These are phyloP conservation scores for Rhodotorula paludigena DNA, from an alignment of 768 basidiomycete species.

Conservation along the genomic window DNA sequence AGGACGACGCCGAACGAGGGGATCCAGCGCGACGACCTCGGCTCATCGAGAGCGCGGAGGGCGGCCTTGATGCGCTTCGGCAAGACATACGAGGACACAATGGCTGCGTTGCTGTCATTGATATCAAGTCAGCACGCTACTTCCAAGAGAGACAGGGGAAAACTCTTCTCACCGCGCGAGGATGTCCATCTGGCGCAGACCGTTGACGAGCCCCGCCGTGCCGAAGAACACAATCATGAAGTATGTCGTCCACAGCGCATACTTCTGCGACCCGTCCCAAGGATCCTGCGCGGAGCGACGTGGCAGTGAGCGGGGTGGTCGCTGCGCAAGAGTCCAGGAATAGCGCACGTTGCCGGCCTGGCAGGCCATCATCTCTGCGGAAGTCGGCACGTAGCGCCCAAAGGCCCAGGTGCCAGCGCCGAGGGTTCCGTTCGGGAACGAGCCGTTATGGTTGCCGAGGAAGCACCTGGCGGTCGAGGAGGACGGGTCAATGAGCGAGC, in stretches of 20 bases:
- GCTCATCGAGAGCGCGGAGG: background rate
- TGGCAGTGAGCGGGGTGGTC: no score
- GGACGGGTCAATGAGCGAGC: background rate
- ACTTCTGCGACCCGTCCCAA: background rate
- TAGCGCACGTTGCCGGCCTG: background rate
- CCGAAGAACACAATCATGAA: background rate
- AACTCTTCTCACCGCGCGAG: constrained; percentile 10
- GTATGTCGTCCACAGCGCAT: constrained; percentile 7
- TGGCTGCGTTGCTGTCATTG: background rate
- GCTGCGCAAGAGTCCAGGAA: background rate
- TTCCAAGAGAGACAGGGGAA: background rate
- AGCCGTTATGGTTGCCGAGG: constrained; percentile 2
- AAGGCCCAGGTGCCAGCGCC: background rate
- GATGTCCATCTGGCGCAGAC: background rate
- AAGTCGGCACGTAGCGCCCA: background rate
- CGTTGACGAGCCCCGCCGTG: background rate
- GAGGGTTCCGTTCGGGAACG: background rate
- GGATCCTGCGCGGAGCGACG: background rate
- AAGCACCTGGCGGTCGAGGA: background rate
- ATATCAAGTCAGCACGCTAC: background rate
- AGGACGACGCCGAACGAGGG: background rate
- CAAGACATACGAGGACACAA: background rate
- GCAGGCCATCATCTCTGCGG: background rate
- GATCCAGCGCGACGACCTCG: background rate
- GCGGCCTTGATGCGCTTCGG: background rate